A percentile compares a stretch with the other conserved stretches of the same genome.
These are phyloP conservation scores for Ochromonas danica DNA, from an alignment of 108 stramenopile genomes.

Conservation along the genomic window DNA sequence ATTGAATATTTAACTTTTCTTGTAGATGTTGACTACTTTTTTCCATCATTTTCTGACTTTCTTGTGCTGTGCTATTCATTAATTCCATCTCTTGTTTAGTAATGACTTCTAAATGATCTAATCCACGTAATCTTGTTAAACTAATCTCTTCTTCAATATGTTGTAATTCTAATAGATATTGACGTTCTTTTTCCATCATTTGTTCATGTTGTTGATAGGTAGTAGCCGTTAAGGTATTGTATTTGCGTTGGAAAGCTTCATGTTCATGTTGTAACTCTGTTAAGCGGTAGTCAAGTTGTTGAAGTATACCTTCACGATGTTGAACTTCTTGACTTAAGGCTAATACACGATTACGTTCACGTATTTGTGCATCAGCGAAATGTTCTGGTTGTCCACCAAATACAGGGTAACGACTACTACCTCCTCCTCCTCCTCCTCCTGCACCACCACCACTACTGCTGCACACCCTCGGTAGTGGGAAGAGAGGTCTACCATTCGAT, in stretches of 20 bases:
- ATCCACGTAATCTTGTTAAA: not conserved
- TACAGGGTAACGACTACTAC: slow-evolving; percentile 7
- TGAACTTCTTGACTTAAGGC: not conserved
- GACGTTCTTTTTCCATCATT: slow-evolving; percentile 22
- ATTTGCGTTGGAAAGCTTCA: not conserved
- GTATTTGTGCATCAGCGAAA: not conserved
- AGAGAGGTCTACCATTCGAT: slow-evolving; percentile 4
- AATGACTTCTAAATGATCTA: not conserved
- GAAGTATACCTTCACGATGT: not conserved
- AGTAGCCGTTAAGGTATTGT: not conserved
- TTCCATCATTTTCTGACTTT: not conserved
- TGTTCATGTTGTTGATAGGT: not conserved
- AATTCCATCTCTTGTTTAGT: slow-evolving; percentile 24
- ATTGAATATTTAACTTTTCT: not conserved
- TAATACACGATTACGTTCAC: not conserved
- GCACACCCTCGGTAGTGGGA: slow-evolving; percentile 27
- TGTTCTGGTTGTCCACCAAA: slow-evolving; percentile 6
- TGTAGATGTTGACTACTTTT: not conserved
- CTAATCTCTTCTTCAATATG: slow-evolving; percentile 23
- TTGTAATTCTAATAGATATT: not conserved
- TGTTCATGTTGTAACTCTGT: not conserved
- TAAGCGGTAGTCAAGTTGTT: not conserved
- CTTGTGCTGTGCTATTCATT: not conserved
- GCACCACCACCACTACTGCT: too few species aligned
- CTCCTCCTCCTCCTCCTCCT: too few species aligned